Percentiles rank a stretch among this genome's conserved stretches.
phyloP scores from a whole-genome alignment of 257 asterid genomes.

The Gardenia jasminoides region DNA sequence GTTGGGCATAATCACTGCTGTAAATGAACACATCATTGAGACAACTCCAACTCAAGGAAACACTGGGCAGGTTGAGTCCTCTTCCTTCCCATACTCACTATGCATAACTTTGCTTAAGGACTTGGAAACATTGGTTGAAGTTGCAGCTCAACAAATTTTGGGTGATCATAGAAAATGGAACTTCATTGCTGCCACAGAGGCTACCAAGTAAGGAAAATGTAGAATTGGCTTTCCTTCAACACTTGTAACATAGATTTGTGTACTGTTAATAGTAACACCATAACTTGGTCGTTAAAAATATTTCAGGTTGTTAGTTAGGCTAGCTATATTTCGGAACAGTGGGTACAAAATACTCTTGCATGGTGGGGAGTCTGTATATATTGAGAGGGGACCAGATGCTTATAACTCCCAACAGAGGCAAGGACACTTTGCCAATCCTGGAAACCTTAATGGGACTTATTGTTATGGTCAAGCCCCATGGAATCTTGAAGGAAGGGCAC shows the following conservation, averaged over 20 bases:
- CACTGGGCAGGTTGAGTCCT: constrained; percentile 43
- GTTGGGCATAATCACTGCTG: constrained; percentile 67
- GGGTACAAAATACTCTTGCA: constrained; percentile 94
- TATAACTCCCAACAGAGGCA: constrained; percentile 29
- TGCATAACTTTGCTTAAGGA: constrained; percentile 89
- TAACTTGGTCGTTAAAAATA: constrained; percentile 20
- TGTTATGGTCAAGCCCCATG: constrained; percentile 39
- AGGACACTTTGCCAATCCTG: constrained; percentile 30
- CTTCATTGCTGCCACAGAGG: constrained; percentile 75
- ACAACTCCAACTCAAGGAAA: constrained; percentile 43
- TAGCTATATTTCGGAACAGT: constrained; percentile 54
- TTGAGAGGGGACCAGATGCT: constrained; percentile 33
- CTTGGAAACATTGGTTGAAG: constrained; percentile 95
- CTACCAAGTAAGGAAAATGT: constrained; percentile 54
- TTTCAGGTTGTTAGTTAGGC: constrained; percentile 74
- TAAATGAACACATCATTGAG: constrained; percentile 82
- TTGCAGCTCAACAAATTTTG: constrained; percentile 70
- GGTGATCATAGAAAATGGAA: constrained; percentile 94
- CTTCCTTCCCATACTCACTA: constrained; percentile 67
- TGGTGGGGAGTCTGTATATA: constrained; percentile 75
- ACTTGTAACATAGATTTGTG: constrained; percentile 13
- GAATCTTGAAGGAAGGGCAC: constrained; percentile 87
- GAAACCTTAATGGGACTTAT: constrained; percentile 35
- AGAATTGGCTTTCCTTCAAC: constrained; percentile 4
- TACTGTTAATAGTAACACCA: constrained; percentile 1